Base-by-base conservation (phyloP, 345 rosid genomes). In the Murraya paniculata region DNA sequence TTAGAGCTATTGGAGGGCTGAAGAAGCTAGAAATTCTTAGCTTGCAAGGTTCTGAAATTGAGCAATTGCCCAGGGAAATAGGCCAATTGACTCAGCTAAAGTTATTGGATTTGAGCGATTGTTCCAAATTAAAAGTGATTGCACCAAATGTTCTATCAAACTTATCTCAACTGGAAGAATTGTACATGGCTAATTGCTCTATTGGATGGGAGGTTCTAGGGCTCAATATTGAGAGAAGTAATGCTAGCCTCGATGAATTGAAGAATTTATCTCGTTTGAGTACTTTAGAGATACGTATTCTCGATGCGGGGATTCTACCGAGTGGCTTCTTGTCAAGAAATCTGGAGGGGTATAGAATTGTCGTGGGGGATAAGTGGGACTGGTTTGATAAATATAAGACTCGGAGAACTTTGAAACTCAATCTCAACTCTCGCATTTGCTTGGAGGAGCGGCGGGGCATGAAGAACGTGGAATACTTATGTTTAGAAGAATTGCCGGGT, bases 161-260 rank as follows among this genome's bases (percentile, higher is more conserved):
- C 9, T 77, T 83, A 59, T 45, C 60, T 22, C 36, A 28, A 7
- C 74, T 83, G 19, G 86, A 85, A 35, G 86, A 85, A 14, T 31
- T 85, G 38, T 77, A 33, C 27, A 75, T 79, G 77, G 8, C 19
- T 4, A 1, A 35, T 14, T 45, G 82, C 61, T 83, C 78, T 38
- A 5, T 10, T 19, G 11, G 27, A 1, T 81, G 86, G 88, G 82
- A 76, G 56, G 59, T 1, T 3, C 8, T 0, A 33, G 0, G 27
- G 64, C 31, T 5, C 0, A 82, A 7, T 6, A 19, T 6, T 56
- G 24, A 56, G 21, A 21, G 8, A 56, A 56, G 60, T 18, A 56
- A 56, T 56, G 60, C 25, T 18, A 56, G 60, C 60, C 60, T 56
- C 21, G 60, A 56, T 56, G 84, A 85, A 73, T 38, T 82, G 68